Evolutionary conservation across 2,329 filamentous ascomycete species (phyloP), one percentile per base, ranked within the genome.

Genomic region (Fusarium lateritium): DNA sequence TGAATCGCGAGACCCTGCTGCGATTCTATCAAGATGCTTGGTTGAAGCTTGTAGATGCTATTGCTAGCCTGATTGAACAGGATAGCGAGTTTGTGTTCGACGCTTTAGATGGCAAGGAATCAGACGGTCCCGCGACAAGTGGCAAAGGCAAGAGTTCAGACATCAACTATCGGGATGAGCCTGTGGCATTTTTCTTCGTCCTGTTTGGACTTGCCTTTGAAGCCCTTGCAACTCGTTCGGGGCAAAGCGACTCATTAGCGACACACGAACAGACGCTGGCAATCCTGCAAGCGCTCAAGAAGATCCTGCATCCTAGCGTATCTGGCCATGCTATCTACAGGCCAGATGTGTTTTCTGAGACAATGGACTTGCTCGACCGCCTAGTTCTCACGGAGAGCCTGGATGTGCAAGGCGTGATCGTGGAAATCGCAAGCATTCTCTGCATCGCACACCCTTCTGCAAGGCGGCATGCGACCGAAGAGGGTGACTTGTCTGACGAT

Each of bases 61-160:
- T 99, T 78, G 95, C 96, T 13, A 97, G 94, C 75, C 84, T 99
- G 7, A 98, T 99, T 61, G 96, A 98, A 75, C 95, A 98, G 79
- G 96, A 99, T 76, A 98, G 94, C 79, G 94, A 96, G 65, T 97
- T 98, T 68, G 96, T 99, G 5, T 99, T 99, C 76, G 94, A 98
- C 79, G 96, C 96, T 2, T 83, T 99, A 8, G 96, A 99, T 76
- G 94, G 94, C 52, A 97, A 96, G 76, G 87, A 88, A 73, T 81
- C 82, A 0, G 82, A 84, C 11, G 85, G 81, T 22, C 79, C 82
- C 6, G 79, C 80, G 11, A 75, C 79, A 26, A 86, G 85, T 62
- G 84, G 83, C 4, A 82, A 86, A 43, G 82, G 84, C 17, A 93
- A 91, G 76, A 87, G 86, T 5, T 86, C 90, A 49, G 93, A 95